A percentile compares a stretch with the other conserved stretches of the same genome.
Conservation (phyloP, 306 rosid genomes). For the Abrus precatorius region DNA sequence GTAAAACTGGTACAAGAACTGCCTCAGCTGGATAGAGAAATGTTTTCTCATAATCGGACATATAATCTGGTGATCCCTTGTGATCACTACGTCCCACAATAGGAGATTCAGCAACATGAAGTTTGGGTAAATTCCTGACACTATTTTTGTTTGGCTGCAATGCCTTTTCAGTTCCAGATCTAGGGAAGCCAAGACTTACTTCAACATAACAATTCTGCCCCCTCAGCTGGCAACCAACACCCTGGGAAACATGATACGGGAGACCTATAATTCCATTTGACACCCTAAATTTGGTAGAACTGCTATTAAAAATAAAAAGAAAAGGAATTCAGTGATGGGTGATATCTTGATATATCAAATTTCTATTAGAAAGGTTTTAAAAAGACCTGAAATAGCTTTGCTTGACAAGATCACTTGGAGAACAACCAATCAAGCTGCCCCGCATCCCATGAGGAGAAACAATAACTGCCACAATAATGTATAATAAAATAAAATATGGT, state of each 20-base stretch:
- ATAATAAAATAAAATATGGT: conserved; percentile 47
- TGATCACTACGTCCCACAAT: conserved; percentile 70
- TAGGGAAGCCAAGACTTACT: conserved; percentile 87
- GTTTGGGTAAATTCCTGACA: conserved; percentile 61
- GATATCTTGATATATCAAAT: conserved; percentile 35
- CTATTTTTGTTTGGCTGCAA: conserved; percentile 60
- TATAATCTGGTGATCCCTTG: conserved; percentile 67
- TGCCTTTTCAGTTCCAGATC: conserved; percentile 64
- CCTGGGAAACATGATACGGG: conserved; percentile 81
- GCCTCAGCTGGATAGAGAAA: conserved; percentile 93
- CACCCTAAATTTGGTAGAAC: conserved; percentile 77
- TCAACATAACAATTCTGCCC: conserved; percentile 91
- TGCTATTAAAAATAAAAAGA: conserved; percentile 45
- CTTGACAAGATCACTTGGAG: conserved; percentile 91
- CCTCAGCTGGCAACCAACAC: conserved; percentile 82
- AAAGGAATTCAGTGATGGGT: conserved; percentile 37
- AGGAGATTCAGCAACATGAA: conserved; percentile 66
- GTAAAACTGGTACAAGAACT: conserved; percentile 87
- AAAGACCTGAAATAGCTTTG: conserved; percentile 85
- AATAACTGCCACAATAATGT: conserved; percentile 67
- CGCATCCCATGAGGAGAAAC: conserved; percentile 98
- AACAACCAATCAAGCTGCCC: conserved; percentile 94
- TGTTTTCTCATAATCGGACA: conserved; percentile 69
- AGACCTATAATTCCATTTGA: conserved; percentile 83
- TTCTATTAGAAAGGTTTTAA: conserved; percentile 35